Evolutionary conservation across 495 filamentous ascomycete species (phyloP), one percentile per base, ranked within the genome.

Genomic region (Talaromyces thailandensis): DNA sequence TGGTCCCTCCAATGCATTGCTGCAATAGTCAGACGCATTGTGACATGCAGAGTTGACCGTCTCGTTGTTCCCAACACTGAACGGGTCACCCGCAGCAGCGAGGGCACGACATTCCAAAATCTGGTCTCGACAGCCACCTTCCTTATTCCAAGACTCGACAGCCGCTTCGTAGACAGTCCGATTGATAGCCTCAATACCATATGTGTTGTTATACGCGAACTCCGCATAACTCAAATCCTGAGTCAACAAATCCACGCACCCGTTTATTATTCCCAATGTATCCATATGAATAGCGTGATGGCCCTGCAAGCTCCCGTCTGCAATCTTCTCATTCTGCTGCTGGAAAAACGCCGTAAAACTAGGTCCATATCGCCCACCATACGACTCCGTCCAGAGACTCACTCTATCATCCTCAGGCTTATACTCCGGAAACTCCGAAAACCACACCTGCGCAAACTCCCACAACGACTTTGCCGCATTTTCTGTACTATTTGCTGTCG

Each of bases 161-260:
- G 77, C 73, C 8, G 64, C 60, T n/a, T 79, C 66, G 61, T 82
- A 85, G 14, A 76, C 66, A 35, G 73, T 81, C 29, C 81, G 69
- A 65, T 84, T 88, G 67, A 91, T 82, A 0, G 85, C 77, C 61
- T 84, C 68, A 28, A 93, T 81, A 8, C 84, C 85, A 66, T 92
- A 95, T 4, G 88, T 88, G 67, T 94, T 96, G 72, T 86, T 85
- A 55, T 84, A 79, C 14, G 87, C 86, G 71, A 90, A 86, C 16
- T 79, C 69, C 2, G 87, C 82, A 66, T 92, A 93, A 53, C 75
- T 82, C 1, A 84, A 81, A 11, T 75, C 80, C 73, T 93, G 88
- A 8, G 86, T 79, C n/a, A 85, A 68, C 56, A 85, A 80, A 71
- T 95, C 90, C 56, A 93, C 78, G 64, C 91, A 92, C 40, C 88